Evolutionary conservation across 345 rosid genomes (phyloP), one percentile per base, ranked within the genome.

Genomic region (Acer saccharum): DNA sequence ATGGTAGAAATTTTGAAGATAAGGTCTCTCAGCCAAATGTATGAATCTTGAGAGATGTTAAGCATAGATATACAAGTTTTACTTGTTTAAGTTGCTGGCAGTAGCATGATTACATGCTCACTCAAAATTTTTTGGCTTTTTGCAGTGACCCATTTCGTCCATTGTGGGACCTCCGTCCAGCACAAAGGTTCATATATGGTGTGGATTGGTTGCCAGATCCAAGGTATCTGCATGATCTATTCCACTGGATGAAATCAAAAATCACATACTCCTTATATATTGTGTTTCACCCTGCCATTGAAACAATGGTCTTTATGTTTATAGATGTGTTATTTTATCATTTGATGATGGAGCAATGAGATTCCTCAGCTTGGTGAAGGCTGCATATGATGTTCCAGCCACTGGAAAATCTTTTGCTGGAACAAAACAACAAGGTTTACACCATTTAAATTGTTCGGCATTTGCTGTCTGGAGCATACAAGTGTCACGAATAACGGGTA

Each of bases 81-180:
- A 64, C 71, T 17, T 71, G 73, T 52, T 50, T 27, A 48, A 41
- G 48, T 23, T 52, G 17, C 25, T 16, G 20, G 48, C 52, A 54
- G 29, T 67, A 1, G 23, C 50, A 54, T 70, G 12, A 48, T 72
- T 54, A 8, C 52, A 4, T 67, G 43, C 12, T 21, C 63, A 75
- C 65, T 61, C 66, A 65, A 57, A 16, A 73, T n/a, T 25, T 79
- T 75, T 61, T 77, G 80, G 62, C 54, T 75, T 69, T 83, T 72
- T 87, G 80, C 89, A 96, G 98, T 70, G 97, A 94, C 85, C 97
- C 94, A 17, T 92, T 86, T 83, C 92, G 86, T 62, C 95, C 97
- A 69, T 70, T 94, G 65, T 96, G 98, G 98, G 90, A 91, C 52
- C 68, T 91, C 77, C 95, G 88, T 75, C 89, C 92, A 1, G 83